Percentiles rank a stretch among this genome's conserved stretches.
Evolutionary conservation across 352 stramenopile species (phyloP).

Genomic region (Globisporangium radiosum): DNA sequence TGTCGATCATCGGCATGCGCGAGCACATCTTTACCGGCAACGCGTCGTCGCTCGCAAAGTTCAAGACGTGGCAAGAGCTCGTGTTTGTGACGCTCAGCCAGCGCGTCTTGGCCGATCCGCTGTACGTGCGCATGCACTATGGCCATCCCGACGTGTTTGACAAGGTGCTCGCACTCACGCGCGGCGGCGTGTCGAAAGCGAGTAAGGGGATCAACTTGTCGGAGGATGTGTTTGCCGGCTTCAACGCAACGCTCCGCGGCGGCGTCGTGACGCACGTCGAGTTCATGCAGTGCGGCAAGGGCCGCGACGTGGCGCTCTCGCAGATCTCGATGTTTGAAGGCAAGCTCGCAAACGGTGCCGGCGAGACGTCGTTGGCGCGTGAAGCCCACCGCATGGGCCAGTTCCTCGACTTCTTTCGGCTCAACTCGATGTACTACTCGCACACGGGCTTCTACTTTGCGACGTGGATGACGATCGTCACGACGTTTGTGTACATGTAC

Average conservation of each 20-base stretch:
- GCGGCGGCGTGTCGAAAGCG: conserved; percentile 70
- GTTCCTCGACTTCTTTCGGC: conserved; percentile 76
- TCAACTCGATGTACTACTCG: conserved; percentile 85
- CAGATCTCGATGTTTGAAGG: conserved; percentile 87
- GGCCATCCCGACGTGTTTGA: conserved; percentile 82
- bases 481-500: conserved; percentile 83
- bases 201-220: conserved; percentile 84
- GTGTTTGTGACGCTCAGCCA: conserved; percentile 83
- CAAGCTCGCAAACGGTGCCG: conserved; percentile 78
- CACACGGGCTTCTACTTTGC: conserved; percentile 80
- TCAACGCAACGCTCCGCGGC: conserved; percentile 71
- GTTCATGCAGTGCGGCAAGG: conserved; percentile 86
- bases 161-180: conserved; percentile 69
- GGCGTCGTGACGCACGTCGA: conserved; percentile 78
- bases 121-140: conserved; percentile 82
- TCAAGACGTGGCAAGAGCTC: conserved; percentile 82
- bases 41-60: conserved; percentile 76
- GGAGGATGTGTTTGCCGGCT: conserved; percentile 82
- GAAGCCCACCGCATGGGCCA: conserved; percentile 76
- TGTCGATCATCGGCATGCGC: conserved; percentile 82
- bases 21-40: conserved; percentile 87
- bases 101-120: conserved; percentile 63
- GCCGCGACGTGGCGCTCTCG: conserved; percentile 75
- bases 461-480: conserved; percentile 80
- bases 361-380: conserved; percentile 61